Conservation (phyloP, 495 filamentous ascomycete genomes). For the Terfezia claveryi region DNA sequence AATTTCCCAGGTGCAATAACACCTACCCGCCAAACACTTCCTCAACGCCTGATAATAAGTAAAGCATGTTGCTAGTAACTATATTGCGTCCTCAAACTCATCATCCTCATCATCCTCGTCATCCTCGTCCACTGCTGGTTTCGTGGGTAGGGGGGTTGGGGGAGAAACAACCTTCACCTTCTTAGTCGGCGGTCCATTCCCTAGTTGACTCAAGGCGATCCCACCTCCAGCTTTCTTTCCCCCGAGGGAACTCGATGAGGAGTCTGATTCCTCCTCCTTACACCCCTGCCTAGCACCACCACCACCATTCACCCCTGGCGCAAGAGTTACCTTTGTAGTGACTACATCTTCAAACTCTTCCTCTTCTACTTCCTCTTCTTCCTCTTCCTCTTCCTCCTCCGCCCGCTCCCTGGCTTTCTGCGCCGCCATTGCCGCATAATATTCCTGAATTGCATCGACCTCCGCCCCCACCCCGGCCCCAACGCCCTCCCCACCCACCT, state of each 20-base stretch:
- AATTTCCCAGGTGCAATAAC: no score
- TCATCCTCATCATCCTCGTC: slow-evolving; percentile 34
- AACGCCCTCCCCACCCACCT: slow-evolving; percentile 25
- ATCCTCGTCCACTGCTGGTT: slow-evolving; percentile 20
- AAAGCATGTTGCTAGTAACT: background rate
- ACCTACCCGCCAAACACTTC: no score
- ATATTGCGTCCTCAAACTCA: slow-evolving; percentile 38
- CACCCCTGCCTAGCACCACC: slow-evolving; percentile 5
- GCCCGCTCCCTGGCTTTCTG: slow-evolving; percentile 28
- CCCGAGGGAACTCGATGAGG: slow-evolving; percentile 17
- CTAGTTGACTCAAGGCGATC: slow-evolving; percentile 21
- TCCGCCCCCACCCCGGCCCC: slow-evolving; percentile 18
- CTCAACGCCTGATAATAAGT: no score
- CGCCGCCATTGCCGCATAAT: slow-evolving; percentile 31
- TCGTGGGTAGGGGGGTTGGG: background rate
- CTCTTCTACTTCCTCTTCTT: slow-evolving; percentile 29
- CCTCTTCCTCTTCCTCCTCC: slow-evolving; percentile 25
- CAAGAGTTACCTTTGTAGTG: slow-evolving; percentile 3
- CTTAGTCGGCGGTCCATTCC: slow-evolving; percentile 27
- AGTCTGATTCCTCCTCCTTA: slow-evolving; percentile 22
- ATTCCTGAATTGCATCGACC: slow-evolving; percentile 26
- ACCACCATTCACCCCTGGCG: background rate
- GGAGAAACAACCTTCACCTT: slow-evolving; percentile 33
- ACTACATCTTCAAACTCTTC: slow-evolving; percentile 26
- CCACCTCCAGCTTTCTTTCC: slow-evolving; percentile 20